Percentiles rank a stretch among this genome's conserved stretches.
Evolutionary conservation across 176 grass and related monocot species (phyloP).

Genomic region (Ampelocalamus luodianensis): DNA sequence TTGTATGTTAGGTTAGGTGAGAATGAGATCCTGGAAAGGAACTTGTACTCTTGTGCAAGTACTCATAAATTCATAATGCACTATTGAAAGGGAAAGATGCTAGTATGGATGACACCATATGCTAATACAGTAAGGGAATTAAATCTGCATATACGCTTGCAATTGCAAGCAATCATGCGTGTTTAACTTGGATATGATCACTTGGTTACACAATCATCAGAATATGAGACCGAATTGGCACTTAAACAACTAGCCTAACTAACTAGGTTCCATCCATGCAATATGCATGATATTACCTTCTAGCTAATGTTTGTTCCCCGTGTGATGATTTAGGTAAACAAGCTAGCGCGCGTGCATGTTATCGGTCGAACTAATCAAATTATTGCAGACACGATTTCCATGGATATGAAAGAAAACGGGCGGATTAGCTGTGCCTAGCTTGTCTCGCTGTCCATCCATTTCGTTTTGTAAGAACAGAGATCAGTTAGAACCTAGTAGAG

Average conservation of each 20-base stretch:
- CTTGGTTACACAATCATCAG: background rate
- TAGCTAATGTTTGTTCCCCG: background rate
- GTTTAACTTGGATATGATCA: background rate
- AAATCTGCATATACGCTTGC: background rate
- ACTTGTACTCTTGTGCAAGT: background rate
- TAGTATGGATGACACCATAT: background rate
- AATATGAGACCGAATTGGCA: background rate
- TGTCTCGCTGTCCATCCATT: background rate
- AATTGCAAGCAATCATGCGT: background rate
- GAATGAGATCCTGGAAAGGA: background rate
- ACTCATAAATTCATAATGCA: background rate
- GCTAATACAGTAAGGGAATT: background rate
- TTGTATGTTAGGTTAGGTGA: conserved; percentile 7
- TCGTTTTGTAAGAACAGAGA: background rate
- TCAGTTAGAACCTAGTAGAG: background rate
- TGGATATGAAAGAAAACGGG: background rate
- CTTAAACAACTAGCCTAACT: conserved; percentile 20
- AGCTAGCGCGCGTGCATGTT: background rate
- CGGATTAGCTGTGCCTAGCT: background rate
- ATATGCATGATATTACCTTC: background rate
- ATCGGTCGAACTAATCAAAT: background rate
- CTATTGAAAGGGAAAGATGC: background rate
- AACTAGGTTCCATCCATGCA: background rate
- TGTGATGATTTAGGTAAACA: background rate
- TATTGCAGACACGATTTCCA: background rate